Evolutionary conservation across 2,329 filamentous ascomycete species (phyloP), one percentile per base, ranked within the genome.

Genomic region (Xylariaceae sp.): DNA sequence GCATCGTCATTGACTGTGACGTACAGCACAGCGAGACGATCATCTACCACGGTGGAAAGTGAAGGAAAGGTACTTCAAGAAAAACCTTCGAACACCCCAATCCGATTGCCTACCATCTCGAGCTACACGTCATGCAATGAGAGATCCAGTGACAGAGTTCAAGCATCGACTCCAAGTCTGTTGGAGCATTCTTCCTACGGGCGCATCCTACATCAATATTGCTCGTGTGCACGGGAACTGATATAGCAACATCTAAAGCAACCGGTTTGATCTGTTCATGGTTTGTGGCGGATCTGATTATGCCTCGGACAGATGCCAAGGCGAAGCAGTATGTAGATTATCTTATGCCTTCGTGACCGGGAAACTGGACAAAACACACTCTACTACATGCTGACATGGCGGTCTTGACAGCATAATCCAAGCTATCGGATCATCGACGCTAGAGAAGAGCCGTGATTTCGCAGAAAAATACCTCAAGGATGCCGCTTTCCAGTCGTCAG

Each of bases 221-320:
- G n/a, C n/a, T n/a, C n/a, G n/a, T n/a, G n/a, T n/a, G n/a, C n/a
- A n/a, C n/a, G n/a, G n/a, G n/a, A n/a, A n/a, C n/a, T n/a, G n/a
- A n/a, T n/a, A n/a, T n/a, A n/a, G n/a, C n/a, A n/a, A n/a, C 8
- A 29, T 27, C 17, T 32, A 42, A 10, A 51, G 67, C 65, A 32
- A 72, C 69, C 1, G 71, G 71, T 14, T 55, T 67, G 37, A 73
- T 75, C 39, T 69, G 69, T 1, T 68, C 65, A 11, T 73, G 69
- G 69, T 73, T 74, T 49, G 67, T 73, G 0, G 53, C 55, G 5
- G 71, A 74, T 48, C 57, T 75, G 4, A 47, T 66, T 7, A 53
- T 70, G n/a, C 47, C 62, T 6, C 62, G 70, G 12, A 21, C 56
- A 3, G 59, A 66, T 27, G 62, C 64, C 1, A 61, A 64, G 40